These are phyloP conservation scores for Diutina neorugosa DNA, from an alignment of 1,139 yeast species.

Conservation along the genomic window DNA sequence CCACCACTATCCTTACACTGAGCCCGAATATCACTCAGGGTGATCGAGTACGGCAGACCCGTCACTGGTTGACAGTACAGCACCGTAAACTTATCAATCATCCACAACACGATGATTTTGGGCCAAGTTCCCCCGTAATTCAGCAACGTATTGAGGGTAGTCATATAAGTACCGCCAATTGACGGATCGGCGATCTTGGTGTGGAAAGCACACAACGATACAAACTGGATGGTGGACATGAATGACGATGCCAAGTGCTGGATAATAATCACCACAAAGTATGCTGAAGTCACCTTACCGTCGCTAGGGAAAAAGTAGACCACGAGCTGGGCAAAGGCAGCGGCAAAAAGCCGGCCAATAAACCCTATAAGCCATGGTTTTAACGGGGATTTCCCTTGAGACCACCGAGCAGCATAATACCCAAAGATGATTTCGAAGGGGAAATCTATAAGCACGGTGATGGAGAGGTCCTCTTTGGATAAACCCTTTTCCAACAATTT, in stretches of 20 bases:
- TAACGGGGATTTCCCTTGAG: slow-evolving; percentile 58
- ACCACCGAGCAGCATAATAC: slow-evolving; percentile 93
- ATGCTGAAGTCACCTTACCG: slow-evolving; percentile 21
- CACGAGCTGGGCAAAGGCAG: slow-evolving; percentile 60
- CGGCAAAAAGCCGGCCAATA: slow-evolving; percentile 73
- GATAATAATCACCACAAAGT: slow-evolving; percentile 55
- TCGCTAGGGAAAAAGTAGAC: slow-evolving; percentile 60
- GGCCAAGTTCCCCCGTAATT: slow-evolving; percentile 99
- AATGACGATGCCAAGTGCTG: slow-evolving; percentile 83
- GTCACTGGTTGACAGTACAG: slow-evolving; percentile 35
- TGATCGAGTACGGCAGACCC: slow-evolving; percentile 6
- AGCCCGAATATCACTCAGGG: slow-evolving; percentile 18
- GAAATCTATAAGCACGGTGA: slow-evolving; percentile 86
- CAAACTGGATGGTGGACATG: slow-evolving; percentile 92
- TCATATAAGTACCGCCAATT: slow-evolving; percentile 97
- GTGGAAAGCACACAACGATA: slow-evolving; percentile 87
- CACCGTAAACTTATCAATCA: slow-evolving; percentile 68
- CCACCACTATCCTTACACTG: slow-evolving; percentile 23
- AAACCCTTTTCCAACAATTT: slow-evolving; percentile 89
- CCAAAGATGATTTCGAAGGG: slow-evolving; percentile 95
- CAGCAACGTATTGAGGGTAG: slow-evolving; percentile 81
- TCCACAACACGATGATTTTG: slow-evolving; percentile 55
- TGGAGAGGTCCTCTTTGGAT: slow-evolving; percentile 84
- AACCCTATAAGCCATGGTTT: slow-evolving; percentile 88
- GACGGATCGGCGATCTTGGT: slow-evolving; percentile 91